phyloP scores from a whole-genome alignment of 169 alveolate species.

The Eimeria brunetti region DNA sequence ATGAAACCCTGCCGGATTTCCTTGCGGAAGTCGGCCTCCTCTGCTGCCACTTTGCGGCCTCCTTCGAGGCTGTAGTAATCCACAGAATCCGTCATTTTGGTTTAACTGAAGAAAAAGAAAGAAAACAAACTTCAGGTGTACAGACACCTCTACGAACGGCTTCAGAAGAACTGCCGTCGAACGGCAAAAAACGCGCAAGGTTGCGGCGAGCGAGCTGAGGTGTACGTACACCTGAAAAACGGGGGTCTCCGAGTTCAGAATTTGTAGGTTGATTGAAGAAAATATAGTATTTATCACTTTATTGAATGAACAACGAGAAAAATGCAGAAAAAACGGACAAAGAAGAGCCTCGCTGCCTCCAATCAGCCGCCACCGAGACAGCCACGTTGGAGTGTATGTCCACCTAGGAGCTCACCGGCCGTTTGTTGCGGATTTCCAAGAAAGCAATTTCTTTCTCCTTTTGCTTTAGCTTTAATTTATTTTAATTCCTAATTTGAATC shows the following conservation, averaged over 20 bases:
- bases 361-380: not conserved
- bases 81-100: conserved; percentile 15
- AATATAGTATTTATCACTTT: not conserved
- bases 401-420: no score
- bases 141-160: not conserved
- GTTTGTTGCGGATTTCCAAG: not conserved
- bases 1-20: conserved; percentile 75
- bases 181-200: not conserved
- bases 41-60: conserved; percentile 34
- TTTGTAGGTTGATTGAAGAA: not conserved
- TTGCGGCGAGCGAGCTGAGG: not conserved
- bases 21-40: conserved; percentile 69
- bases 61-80: conserved; percentile 65
- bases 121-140: not conserved
- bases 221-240: conserved; percentile 14
- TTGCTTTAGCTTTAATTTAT: not conserved
- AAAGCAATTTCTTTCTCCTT: not conserved
- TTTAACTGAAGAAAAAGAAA: not conserved
- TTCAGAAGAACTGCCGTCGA: not conserved
- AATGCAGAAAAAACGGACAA: not conserved
- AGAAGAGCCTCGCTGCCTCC: not conserved
- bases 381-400: not conserved
- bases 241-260: not conserved
- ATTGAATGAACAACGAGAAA: not conserved
- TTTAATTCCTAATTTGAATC: not conserved